Conservation (phyloP, 495 filamentous ascomycete genomes). For the Astrothelium subdiscretum region DNA sequence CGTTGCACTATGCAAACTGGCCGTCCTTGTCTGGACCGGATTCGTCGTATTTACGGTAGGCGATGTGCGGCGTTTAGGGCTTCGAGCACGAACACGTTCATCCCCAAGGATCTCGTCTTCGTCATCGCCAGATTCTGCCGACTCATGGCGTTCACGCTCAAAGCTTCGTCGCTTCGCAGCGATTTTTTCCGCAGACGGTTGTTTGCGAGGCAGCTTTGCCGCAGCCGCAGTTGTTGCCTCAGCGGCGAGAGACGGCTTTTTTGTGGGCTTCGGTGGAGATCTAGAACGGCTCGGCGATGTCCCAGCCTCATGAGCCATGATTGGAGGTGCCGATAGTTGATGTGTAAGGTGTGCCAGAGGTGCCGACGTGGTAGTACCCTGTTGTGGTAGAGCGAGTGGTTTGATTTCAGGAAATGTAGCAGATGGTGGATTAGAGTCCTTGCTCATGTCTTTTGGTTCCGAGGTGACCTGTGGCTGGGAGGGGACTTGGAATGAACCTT, state of each 20-base stretch:
- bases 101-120: slow-evolving; percentile 74
- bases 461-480: slow-evolving; percentile 7
- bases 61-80: slow-evolving; percentile 34
- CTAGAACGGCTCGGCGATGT: neutral
- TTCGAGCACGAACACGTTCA: slow-evolving; percentile 43
- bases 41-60: neutral
- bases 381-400: neutral
- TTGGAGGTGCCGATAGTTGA: slow-evolving; percentile 55
- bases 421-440: neutral
- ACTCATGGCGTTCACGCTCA: slow-evolving; percentile 63
- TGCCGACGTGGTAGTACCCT: neutral
- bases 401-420: neutral
- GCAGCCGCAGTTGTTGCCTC: neutral
- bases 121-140: slow-evolving; percentile 80
- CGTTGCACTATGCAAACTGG: slow-evolving; percentile 14
- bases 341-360: slow-evolving; percentile 21
- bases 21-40: slow-evolving; percentile 29
- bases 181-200: slow-evolving; percentile 67
- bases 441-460: slow-evolving; percentile 2
- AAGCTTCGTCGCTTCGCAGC: slow-evolving; percentile 64
- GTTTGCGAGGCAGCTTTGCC: slow-evolving; percentile 34
- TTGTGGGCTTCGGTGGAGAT: neutral
- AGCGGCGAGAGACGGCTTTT: neutral
- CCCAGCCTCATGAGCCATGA: slow-evolving; percentile 36
- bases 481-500: slow-evolving; percentile 20